Evolutionary conservation across 2,329 filamentous ascomycete genomes (phyloP).

Genomic region (Sporothrix dimorphospora): DNA sequence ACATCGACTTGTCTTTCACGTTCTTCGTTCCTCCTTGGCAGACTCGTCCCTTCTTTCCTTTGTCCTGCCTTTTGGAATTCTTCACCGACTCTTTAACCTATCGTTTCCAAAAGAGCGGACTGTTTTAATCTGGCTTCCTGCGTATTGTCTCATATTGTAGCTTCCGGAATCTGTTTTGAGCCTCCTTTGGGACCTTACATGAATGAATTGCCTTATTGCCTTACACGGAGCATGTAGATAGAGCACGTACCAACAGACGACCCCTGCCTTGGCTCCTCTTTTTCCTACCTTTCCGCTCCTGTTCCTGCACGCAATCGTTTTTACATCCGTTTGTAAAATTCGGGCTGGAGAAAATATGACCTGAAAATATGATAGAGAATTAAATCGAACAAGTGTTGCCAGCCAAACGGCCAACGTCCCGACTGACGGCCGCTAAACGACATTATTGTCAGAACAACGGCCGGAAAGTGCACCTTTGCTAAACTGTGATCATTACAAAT

Average conservation of each 20-base stretch:
- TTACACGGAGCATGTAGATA: background rate
- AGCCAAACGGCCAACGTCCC: background rate
- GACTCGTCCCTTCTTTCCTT: slow-evolving; percentile 10
- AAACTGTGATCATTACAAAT: background rate
- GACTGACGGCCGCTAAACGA: slow-evolving; percentile 5
- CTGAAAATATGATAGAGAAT: too few species aligned
- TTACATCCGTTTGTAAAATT: slow-evolving; percentile 25
- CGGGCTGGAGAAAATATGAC: too few species aligned
- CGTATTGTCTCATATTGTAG: background rate
- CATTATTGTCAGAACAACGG: background rate
- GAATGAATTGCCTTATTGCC: background rate
- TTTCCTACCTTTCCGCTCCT: background rate
- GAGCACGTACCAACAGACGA: background rate
- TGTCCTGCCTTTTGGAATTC: background rate
- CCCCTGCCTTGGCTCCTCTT: slow-evolving; percentile 8
- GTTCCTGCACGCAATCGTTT: slow-evolving; percentile 21
- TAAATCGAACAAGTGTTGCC: background rate
- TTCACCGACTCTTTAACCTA: slow-evolving; percentile 20
- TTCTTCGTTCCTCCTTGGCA: background rate
- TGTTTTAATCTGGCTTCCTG: background rate
- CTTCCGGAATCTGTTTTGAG: background rate
- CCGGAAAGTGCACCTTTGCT: too few species aligned
- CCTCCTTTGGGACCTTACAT: background rate
- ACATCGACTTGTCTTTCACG: background rate
- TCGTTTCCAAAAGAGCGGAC: background rate